A percentile compares a stretch with the other conserved stretches of the same genome.
phyloP scores from a whole-genome alignment of 2,329 filamentous ascomycete genomes.

The Mycosphaerella sp. region DNA sequence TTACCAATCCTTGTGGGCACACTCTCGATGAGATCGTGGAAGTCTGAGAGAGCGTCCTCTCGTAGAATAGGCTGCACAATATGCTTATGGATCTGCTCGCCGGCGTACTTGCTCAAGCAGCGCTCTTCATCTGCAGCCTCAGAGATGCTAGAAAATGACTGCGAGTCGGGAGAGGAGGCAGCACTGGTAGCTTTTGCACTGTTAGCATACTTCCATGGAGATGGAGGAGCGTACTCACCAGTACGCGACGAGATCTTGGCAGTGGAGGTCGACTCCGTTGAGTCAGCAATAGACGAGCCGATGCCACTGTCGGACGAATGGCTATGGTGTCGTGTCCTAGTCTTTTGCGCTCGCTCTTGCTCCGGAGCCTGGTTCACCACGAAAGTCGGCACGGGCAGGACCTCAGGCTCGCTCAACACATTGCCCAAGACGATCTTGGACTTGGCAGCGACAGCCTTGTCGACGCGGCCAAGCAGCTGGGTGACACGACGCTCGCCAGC shows the following conservation, averaged over 20 bases:
- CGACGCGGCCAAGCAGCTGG: conserved; percentile 42
- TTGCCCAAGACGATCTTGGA: conserved; percentile 33
- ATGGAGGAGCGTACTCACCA: conserved; percentile 21
- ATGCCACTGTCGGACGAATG: conserved; percentile 83
- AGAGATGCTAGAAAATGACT: conserved; percentile 40
- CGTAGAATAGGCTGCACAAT: conserved; percentile 72
- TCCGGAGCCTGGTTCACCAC: conserved; percentile 36
- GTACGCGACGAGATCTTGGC: conserved; percentile 24
- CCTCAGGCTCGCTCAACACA: conserved; percentile 45
- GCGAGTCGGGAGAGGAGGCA: conserved; percentile 27
- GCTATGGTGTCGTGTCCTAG: conserved; percentile 50
- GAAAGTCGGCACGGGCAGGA: conserved; percentile 45
- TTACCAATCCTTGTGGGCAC: conserved; percentile 72
- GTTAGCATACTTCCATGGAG: conserved; percentile 1
- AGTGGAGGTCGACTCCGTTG: conserved; percentile 22
- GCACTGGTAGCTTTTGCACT: conserved; percentile 1
- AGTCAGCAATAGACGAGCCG: conserved; percentile 64
- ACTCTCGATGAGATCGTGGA: conserved; percentile 71
- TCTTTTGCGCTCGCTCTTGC: conserved; percentile 27
- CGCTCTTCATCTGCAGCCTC: conserved; percentile 41
- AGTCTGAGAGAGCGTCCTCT: conserved; percentile 67
- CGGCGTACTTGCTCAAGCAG: conserved; percentile 60
- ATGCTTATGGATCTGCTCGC: conserved; percentile 71
- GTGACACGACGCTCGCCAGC: conserved; percentile 41
- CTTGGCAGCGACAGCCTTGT: conserved; percentile 38